Base-by-base conservation (phyloP, 352 stramenopile species). In the Globisporangium nagaii region DNA sequence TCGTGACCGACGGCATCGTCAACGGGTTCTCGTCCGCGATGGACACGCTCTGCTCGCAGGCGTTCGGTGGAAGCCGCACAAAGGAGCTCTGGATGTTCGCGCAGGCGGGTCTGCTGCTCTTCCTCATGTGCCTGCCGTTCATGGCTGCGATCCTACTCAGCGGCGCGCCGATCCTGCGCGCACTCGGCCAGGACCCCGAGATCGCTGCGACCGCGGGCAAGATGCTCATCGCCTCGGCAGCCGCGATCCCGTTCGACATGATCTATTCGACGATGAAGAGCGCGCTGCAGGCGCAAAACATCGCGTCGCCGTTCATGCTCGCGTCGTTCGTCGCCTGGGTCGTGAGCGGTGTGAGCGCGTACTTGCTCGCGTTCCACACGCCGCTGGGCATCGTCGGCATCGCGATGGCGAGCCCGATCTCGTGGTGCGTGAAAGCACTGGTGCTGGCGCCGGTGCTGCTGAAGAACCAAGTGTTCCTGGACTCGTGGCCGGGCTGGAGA, bases 51-150 rank as follows among this genome's bases (percentile, higher is more conserved):
- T 75, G 64, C 30, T 68, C 68, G 11, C 71, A 85, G 36, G 60
- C 65, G 4, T 70, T 62, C 25, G 71, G 72, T 5, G 69, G 50
- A 2, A 64, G 69, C 11, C 63, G 68, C 24, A 49, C 53, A 7
- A 35, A 46, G 2, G 68, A 85, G 53, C 31, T 83, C n/a, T 78
- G 74, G 37, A 24, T 83, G 6, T 76, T 70, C 28, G 60, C 52
- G 0, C 74, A 85, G 45, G 67, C 74, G 0, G 71, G 61, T 1
- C 20, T 77, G 3, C 1, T 80, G 15, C 28, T 64, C 3, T 62
- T 56, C 30, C 31, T 44, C 17, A 53, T 62, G 34, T 53, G 28
- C 17, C 11, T 68, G 4, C 60, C 65, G 2, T 22, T 57, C 4
- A 53, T 68, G 19, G 17, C 50, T 1, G 9, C 43, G 3, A 1